Evolutionary conservation across 73 alveolate species (phyloP).

Genomic region (Tetrahymena thermophila): DNA sequence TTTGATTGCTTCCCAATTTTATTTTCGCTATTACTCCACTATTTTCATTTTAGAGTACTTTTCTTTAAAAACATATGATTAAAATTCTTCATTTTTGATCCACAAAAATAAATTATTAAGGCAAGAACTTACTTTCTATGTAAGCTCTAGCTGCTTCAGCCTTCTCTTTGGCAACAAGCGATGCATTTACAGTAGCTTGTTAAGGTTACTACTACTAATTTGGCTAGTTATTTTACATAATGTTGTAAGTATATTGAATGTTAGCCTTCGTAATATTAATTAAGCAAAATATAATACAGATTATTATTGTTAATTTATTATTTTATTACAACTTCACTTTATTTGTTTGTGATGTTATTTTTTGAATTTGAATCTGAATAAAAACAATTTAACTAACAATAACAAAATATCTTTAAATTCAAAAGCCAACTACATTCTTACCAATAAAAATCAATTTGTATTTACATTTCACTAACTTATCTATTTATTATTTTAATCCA

Average conservation of each 20-base stretch:
- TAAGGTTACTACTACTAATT: background rate
- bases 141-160: conserved; percentile 31
- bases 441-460: background rate
- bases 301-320: background rate
- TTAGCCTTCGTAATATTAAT: background rate
- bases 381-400: no score
- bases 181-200: background rate
- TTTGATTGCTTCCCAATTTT: conserved; percentile 46
- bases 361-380: background rate
- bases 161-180: conserved; percentile 10
- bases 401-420: background rate
- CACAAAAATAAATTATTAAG: background rate
- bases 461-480: background rate
- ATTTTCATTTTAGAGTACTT: background rate
- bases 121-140: conserved; percentile 12
- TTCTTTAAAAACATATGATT: background rate
- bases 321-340: background rate
- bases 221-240: background rate
- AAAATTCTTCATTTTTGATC: background rate
- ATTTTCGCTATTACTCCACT: conserved; percentile 9
- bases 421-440: no score
- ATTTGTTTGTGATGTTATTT: background rate
- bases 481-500: background rate
- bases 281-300: background rate
- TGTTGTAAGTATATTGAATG: background rate